These are phyloP conservation scores for Monosporascus sp. DNA, from an alignment of 2,329 filamentous ascomycete species.

Conservation along the genomic window DNA sequence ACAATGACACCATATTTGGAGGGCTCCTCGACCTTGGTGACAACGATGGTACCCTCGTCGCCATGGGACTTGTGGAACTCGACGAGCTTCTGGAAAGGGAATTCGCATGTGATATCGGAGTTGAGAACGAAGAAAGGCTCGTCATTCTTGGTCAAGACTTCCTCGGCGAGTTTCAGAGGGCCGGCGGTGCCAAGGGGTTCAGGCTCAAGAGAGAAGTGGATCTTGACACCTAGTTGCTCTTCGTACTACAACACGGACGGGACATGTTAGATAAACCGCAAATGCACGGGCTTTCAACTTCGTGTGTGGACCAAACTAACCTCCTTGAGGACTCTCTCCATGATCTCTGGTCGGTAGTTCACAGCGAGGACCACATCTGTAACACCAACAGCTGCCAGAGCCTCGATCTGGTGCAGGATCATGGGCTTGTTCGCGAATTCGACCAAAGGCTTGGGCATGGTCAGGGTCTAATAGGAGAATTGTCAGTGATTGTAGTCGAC, in stretches of 20 bases:
- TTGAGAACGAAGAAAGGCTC: slow-evolving; percentile 97
- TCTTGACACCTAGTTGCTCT: slow-evolving; percentile 85
- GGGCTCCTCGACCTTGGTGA: slow-evolving; percentile 98
- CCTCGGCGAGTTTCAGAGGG: slow-evolving; percentile 90
- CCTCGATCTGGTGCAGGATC: slow-evolving; percentile 97
- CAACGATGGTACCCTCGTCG: slow-evolving; percentile 93
- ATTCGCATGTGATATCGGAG: slow-evolving; percentile 97
- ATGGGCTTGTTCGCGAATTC: slow-evolving; percentile 99
- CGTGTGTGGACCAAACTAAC: slow-evolving; percentile 40
- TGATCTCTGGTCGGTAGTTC: slow-evolving; percentile 97
- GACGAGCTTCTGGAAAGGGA: slow-evolving; percentile 84
- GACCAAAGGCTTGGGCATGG: slow-evolving; percentile 93
- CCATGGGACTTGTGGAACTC: slow-evolving; percentile 91
- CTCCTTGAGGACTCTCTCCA: slow-evolving; percentile 90
- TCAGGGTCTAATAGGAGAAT: slow-evolving; percentile 66
- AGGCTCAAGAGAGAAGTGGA: slow-evolving; percentile 93
- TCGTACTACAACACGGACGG: slow-evolving; percentile 60
- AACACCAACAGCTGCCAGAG: slow-evolving; percentile 85
- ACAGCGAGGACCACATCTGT: slow-evolving; percentile 97
- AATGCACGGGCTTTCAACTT: slow-evolving; percentile 5
- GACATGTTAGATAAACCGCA: slow-evolving; percentile 7
- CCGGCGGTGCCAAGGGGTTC: slow-evolving; percentile 94
- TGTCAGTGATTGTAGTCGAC: slow-evolving; percentile 13
- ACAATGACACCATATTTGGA: slow-evolving; percentile 99
- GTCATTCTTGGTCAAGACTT: slow-evolving; percentile 88